These are phyloP conservation scores for Jacaranda mimosifolia DNA, from an alignment of 257 asterid species.

Conservation along the genomic window DNA sequence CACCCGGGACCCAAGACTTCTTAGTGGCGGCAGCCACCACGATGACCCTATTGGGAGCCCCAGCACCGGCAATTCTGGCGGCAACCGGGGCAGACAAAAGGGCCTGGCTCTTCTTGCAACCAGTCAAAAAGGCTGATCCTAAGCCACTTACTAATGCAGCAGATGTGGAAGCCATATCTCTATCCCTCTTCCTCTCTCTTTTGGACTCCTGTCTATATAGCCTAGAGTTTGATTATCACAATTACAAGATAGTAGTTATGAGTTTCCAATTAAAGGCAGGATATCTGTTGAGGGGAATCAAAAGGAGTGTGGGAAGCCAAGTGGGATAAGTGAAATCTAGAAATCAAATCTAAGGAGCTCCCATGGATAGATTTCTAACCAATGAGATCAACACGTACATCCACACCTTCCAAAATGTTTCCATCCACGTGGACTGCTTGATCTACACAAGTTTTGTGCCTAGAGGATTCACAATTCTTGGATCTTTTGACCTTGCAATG, in stretches of 20 bases:
- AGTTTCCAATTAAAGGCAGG: slow-evolving; percentile 29
- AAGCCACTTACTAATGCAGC: slow-evolving; percentile 82
- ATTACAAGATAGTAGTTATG: slow-evolving; percentile 1
- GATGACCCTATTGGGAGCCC: slow-evolving; percentile 58
- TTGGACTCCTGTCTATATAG: background rate
- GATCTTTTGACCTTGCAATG: background rate
- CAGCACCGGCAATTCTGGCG: slow-evolving; percentile 47
- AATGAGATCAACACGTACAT: slow-evolving; percentile 38
- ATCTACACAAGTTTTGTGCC: slow-evolving; percentile 24
- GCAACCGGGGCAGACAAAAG: slow-evolving; percentile 56
- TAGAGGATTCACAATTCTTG: background rate
- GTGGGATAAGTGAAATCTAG: slow-evolving; percentile 62
- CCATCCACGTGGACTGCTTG: slow-evolving; percentile 42
- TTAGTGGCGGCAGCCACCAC: slow-evolving; percentile 76
- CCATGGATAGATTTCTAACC: slow-evolving; percentile 48
- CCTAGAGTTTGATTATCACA: slow-evolving; percentile 2
- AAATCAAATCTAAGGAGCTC: background rate
- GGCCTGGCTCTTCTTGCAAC: slow-evolving; percentile 75
- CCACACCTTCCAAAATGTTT: slow-evolving; percentile 24
- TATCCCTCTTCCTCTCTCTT: background rate
- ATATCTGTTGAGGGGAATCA: slow-evolving; percentile 36
- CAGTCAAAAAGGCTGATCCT: slow-evolving; percentile 68
- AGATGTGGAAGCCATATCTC: slow-evolving; percentile 88
- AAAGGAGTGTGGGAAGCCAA: slow-evolving; percentile 55
- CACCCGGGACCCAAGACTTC: slow-evolving; percentile 95